Conservation (phyloP, 2,329 filamentous ascomycete species). For the Colletotrichum sojae region DNA sequence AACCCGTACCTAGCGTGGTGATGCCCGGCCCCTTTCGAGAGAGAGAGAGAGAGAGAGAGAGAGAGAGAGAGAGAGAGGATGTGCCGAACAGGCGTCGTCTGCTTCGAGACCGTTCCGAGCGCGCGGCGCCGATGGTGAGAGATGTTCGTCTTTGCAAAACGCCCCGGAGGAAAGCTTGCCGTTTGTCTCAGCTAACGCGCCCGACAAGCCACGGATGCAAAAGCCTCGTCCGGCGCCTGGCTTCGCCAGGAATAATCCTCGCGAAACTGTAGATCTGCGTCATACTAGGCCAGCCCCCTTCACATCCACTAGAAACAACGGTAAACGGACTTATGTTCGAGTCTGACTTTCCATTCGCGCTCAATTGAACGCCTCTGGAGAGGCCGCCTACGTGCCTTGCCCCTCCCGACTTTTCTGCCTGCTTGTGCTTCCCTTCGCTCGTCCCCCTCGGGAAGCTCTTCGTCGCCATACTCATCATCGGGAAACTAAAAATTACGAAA, state of each 20-base stretch:
- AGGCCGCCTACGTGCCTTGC: slow-evolving; percentile 31
- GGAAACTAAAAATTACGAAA: slow-evolving; percentile 41
- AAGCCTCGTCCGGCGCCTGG: neutral
- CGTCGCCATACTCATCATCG: slow-evolving; percentile 16
- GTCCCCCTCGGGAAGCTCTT: slow-evolving; percentile 12
- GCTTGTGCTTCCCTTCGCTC: neutral
- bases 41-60: too few relatives aligned
- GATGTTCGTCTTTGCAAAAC: neutral
- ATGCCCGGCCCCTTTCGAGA: too few relatives aligned
- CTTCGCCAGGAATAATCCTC: neutral
- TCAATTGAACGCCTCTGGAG: slow-evolving; percentile 34
- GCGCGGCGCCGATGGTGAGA: neutral
- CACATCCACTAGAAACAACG: neutral
- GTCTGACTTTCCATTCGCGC: slow-evolving; percentile 31
- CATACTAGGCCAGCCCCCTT: neutral
- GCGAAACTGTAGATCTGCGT: slow-evolving; percentile 13
- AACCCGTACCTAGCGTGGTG: too few relatives aligned
- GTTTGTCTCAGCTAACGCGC: slow-evolving; percentile 22
- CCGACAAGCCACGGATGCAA: neutral
- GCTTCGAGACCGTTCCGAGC: neutral
- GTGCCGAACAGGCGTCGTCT: too few relatives aligned
- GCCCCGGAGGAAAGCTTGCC: neutral
- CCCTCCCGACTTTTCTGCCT: slow-evolving; percentile 30
- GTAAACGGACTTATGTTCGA: neutral
- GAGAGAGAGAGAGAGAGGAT: too few relatives aligned